A percentile compares a stretch with the other conserved stretches of the same genome.
Conservation (phyloP, 306 rosid species). For the Lathyrus oleraceus region DNA sequence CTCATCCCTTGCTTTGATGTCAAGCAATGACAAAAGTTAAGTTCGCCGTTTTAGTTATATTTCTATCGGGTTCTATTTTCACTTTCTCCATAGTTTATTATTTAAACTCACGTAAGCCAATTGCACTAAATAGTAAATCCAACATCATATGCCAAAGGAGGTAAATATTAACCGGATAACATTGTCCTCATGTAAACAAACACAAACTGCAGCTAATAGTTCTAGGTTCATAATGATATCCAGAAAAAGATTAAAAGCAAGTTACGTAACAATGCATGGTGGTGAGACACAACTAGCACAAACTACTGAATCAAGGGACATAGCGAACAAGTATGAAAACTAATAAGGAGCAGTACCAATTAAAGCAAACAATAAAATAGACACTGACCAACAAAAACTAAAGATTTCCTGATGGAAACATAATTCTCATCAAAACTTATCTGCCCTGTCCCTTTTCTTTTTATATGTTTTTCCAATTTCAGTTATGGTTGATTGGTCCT, state of each 20-base stretch:
- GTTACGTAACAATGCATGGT: slow-evolving; percentile 44
- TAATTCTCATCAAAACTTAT: slow-evolving; percentile 58
- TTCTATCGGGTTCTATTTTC: too few species aligned
- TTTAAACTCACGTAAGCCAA: neutral
- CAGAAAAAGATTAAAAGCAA: slow-evolving; percentile 39
- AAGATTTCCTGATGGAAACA: slow-evolving; percentile 53
- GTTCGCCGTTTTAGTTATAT: neutral
- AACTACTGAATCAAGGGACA: slow-evolving; percentile 49
- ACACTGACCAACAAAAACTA: slow-evolving; percentile 57
- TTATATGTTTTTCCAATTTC: slow-evolving; percentile 42
- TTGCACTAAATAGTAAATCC: slow-evolving; percentile 1
- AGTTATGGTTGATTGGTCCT: slow-evolving; percentile 40
- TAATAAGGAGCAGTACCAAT: slow-evolving; percentile 54
- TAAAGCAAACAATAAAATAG: slow-evolving; percentile 48
- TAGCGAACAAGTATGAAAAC: slow-evolving; percentile 53
- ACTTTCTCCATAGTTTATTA: too few species aligned
- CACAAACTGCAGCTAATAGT: slow-evolving; percentile 54
- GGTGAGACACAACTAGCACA: slow-evolving; percentile 47
- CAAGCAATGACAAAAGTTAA: slow-evolving; percentile 6
- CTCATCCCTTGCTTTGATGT: slow-evolving; percentile 10
- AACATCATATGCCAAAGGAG: slow-evolving; percentile 25
- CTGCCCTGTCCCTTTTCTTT: slow-evolving; percentile 50
- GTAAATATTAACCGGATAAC: slow-evolving; percentile 43
- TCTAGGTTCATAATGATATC: slow-evolving; percentile 48
- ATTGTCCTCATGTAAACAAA: slow-evolving; percentile 44